Evolutionary conservation across 768 basidiomycete species (phyloP), one percentile per base, ranked within the genome.

Genomic region (Psilocybe tampanensis): DNA sequence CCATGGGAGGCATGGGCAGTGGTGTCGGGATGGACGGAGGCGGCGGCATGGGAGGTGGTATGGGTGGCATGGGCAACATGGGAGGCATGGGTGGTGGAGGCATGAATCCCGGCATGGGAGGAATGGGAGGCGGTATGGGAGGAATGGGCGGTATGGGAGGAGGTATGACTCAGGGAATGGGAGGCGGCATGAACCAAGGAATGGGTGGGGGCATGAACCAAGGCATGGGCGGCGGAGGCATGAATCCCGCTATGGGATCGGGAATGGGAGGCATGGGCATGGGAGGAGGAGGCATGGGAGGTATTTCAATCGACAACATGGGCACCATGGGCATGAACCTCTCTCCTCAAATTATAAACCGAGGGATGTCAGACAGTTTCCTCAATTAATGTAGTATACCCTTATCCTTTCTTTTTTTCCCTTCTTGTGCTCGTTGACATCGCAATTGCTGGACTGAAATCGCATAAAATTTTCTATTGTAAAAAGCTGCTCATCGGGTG

Each of bases 251-350:
- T 4, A 29, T 29, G 29, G 29, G 29, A 29, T 9, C 29, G 29
- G 29, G 29, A 29, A 29, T 29, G 29, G 29, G 29, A 4, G 29
- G 29, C 29, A 9, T 4, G 9, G 29, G 29, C 5, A 29, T 29
- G 29, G 9, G 21, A 8, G 50, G 44, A 26, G 47, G 44, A 18
- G 44, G 44, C 4, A 44, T 44, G 44, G 44, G 44, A 47, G 29
- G 29, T 29, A 29, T 29, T 4, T 29, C 29, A 9, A 29, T 29
- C 5, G 29, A 29, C 29, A 29, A 29, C 19, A 39, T 39, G 36
- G 39, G 49, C 34, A 41, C 47, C 12, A 59, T 59, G 45, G 58
- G 52, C 8, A 54, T 59, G 52, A 61, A 62, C 32, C 64, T 66
- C 59, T 64, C 62, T 18, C 62, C 62, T 17, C 51, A 56, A 34